Conservation (phyloP, 1,139 yeast genomes). For the Taphrina populina region DNA sequence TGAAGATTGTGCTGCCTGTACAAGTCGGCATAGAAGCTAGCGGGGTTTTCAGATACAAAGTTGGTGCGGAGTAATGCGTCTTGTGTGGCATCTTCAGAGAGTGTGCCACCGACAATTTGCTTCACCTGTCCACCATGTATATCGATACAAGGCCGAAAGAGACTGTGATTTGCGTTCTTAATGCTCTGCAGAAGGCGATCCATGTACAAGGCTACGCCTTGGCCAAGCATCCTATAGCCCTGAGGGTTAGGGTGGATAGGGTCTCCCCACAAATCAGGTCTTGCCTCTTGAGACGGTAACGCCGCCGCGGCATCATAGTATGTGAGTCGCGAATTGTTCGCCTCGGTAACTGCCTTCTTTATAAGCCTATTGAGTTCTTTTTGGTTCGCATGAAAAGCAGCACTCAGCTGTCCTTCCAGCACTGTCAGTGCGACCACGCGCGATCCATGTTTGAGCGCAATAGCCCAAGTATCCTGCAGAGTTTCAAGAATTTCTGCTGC, state of each 20-base stretch:
- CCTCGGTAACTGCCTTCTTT: slow-evolving; percentile 1
- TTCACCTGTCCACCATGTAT: slow-evolving; percentile 92
- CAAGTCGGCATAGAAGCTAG: slow-evolving; percentile 72
- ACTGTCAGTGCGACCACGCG: slow-evolving; percentile 7
- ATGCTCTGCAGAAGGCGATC: not conserved
- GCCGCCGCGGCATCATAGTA: slow-evolving; percentile 16
- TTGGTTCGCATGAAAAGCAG: not conserved
- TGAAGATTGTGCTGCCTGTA: slow-evolving; percentile 58
- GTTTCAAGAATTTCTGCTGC: slow-evolving; percentile 1
- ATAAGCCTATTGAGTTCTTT: slow-evolving; percentile 11
- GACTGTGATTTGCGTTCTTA: slow-evolving; percentile 48
- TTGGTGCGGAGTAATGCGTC: slow-evolving; percentile 60
- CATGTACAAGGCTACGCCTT: slow-evolving; percentile 5
- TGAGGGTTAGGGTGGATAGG: slow-evolving; percentile 3
- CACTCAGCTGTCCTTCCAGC: slow-evolving; percentile 2
- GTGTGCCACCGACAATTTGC: slow-evolving; percentile 93
- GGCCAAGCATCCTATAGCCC: slow-evolving; percentile 5
- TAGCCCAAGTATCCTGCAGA: slow-evolving; percentile 2
- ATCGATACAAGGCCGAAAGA: slow-evolving; percentile 91
- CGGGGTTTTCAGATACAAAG: slow-evolving; percentile 72
- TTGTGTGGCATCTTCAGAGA: slow-evolving; percentile 48
- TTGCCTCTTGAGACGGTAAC: not conserved
- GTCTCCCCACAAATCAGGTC: slow-evolving; percentile 22
- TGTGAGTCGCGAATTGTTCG: not conserved
- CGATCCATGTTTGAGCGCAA: slow-evolving; percentile 1